Evolutionary conservation across 164 flowering plant genomes (phyloP).

Genomic region (Berberis thunbergii): DNA sequence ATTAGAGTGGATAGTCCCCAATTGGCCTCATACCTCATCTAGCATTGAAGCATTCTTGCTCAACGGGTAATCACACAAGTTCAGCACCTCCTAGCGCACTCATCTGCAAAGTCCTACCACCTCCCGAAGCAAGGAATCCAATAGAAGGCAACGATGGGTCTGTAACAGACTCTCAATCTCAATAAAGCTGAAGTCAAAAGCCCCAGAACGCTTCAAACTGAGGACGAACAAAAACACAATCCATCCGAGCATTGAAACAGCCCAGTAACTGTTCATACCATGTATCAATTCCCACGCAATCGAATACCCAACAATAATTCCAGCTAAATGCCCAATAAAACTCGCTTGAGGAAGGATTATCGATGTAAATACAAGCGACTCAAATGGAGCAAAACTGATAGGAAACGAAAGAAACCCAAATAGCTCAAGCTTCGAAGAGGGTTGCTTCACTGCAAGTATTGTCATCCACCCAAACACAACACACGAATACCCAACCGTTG

Average conservation of each 20-base stretch:
- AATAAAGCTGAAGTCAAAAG: constrained; percentile 61
- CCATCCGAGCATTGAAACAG: constrained; percentile 91
- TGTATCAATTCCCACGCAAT: constrained; percentile 91
- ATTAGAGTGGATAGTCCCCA: too few relatives aligned
- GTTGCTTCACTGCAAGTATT: constrained; percentile 79
- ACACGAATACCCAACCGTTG: constrained; percentile 96
- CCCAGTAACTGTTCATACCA: constrained; percentile 97
- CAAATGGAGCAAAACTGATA: constrained; percentile 96
- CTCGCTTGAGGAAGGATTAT: constrained; percentile 98
- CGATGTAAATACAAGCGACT: constrained; percentile 84
- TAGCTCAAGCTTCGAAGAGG: constrained; percentile 78
- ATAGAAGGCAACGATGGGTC: constrained; percentile 79
- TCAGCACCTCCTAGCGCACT: constrained; percentile 48
- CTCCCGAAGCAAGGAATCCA: constrained; percentile 58
- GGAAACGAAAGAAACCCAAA: constrained; percentile 92
- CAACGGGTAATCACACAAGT: constrained; percentile 33
- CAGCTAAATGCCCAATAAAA: constrained; percentile 88
- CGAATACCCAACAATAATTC: constrained; percentile 85
- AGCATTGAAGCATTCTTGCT: background rate
- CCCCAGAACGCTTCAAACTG: constrained; percentile 81
- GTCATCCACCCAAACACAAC: constrained; percentile 99
- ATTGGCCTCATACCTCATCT: background rate
- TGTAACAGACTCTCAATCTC: constrained; percentile 81
- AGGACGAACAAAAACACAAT: constrained; percentile 50
- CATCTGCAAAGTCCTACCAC: constrained; percentile 70